Evolutionary conservation across 2,329 filamentous ascomycete genomes (phyloP), one percentile per base, ranked within the genome.

Genomic region (Fusarium sp.): DNA sequence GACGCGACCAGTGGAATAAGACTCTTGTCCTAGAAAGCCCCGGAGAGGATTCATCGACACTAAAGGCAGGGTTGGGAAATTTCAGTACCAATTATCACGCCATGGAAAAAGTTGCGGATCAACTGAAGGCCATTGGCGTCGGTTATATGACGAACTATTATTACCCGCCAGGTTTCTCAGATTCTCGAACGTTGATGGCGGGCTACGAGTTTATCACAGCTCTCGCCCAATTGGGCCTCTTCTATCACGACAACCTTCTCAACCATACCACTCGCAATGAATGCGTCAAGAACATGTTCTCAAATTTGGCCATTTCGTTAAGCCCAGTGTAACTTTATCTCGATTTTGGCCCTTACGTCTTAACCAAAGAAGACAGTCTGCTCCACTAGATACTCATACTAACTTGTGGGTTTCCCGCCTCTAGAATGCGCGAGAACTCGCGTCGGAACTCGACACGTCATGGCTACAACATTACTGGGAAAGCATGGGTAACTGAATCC

Each of bases 21-120:
- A 50, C 46, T 4, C 16, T 50, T 13, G 8, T 16, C 8, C 46
- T 50, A 1, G 10, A 11, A 23, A 8, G 30, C 47, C 30, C 47
- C 18, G 16, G 1, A 3, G 10, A 50, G 2, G 30, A 34, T 8
- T 48, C 46, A 1, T n/a, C n/a, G 3, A 8, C 7, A 4, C 7
- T 16, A 10, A 16, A 8, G 11, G 7, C 47, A 8, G 18, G 34
- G 1, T 12, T 16, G 16, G 47, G 2, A 36, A 2, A 10, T 16
- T 50, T 34, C 8, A 37, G 30, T 36, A 30, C 16, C 1, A 18
- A 18, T 8, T 36, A 37, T 50, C 3, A 12, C 1, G 13, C 47
- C 5, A 7, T 50, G 7, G 12, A 16, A 11, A 7, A 4, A 0
- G 2, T 23, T 0, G 47, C 30, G 10, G 3, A 6, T 4, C 4